Conservation (phyloP, 805 yeast genomes). For the Vanderwaltozyma verrucispora region DNA sequence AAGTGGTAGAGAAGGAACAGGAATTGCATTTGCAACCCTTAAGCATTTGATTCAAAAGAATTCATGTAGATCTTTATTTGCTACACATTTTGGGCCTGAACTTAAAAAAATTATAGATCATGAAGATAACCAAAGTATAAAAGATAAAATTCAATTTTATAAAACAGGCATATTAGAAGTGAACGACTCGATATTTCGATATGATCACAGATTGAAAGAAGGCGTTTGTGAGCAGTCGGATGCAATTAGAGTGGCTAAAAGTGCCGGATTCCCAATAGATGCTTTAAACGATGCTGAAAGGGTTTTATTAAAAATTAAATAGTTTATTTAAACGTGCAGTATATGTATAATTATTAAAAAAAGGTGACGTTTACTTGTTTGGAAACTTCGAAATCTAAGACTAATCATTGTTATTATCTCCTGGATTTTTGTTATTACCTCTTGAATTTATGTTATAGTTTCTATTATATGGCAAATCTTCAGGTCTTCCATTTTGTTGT, state of each 20-base stretch:
- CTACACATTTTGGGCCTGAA: conserved; percentile 73
- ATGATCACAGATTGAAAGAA: conserved; percentile 45
- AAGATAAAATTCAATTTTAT: conserved; percentile 12
- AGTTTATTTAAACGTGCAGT: not conserved
- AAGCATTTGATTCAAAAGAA: conserved; percentile 42
- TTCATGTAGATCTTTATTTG: conserved; percentile 69
- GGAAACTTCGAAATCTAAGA: too few species aligned
- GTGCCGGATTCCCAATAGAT: conserved; percentile 65
- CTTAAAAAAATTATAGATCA: conserved; percentile 32
- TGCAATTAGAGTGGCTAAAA: conserved; percentile 64
- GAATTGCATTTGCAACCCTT: conserved; percentile 73
- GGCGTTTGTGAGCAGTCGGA: conserved; percentile 71
- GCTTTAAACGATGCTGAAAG: conserved; percentile 44
- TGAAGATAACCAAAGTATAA: conserved; percentile 18
- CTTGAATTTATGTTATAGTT: too few species aligned
- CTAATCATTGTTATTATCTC: too few species aligned
- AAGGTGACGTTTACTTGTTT: too few species aligned
- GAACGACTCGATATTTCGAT: conserved; percentile 17
- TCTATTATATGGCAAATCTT: too few species aligned
- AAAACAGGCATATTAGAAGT: conserved; percentile 20
- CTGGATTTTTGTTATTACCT: too few species aligned
- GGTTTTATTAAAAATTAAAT: not conserved
- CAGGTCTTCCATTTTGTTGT: not conserved
- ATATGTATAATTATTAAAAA: too few species aligned
- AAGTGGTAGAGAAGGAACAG: conserved; percentile 71